Conservation (phyloP, 202 grass and related monocot species). For the Panicum virgatum region DNA sequence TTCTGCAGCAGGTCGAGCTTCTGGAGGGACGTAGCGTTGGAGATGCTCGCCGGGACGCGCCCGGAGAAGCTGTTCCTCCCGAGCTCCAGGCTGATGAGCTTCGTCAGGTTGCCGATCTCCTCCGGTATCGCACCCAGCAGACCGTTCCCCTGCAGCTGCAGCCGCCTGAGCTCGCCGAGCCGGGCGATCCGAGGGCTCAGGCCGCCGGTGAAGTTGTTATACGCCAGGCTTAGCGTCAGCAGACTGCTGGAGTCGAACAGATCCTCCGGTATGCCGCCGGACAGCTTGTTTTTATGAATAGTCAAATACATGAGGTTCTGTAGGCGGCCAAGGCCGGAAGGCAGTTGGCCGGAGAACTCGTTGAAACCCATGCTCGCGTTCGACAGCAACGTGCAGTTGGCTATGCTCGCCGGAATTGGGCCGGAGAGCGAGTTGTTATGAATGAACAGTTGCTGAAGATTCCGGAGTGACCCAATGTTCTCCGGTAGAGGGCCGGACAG, state of each 20-base stretch:
- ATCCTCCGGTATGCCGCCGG: constrained; percentile 66
- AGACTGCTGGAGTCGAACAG: constrained; percentile 64
- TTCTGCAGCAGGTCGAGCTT: constrained; percentile 51
- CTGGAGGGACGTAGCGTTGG: constrained; percentile 57
- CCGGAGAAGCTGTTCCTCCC: constrained; percentile 52
- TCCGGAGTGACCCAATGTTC: constrained; percentile 51
- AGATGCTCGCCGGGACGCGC: constrained; percentile 48
- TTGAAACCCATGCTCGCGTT: constrained; percentile 68
- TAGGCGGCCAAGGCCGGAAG: constrained; percentile 54
- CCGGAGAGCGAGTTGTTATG: constrained; percentile 48
- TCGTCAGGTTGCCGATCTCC: constrained; percentile 71
- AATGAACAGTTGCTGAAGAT: constrained; percentile 43
- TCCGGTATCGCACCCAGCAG: constrained; percentile 65
- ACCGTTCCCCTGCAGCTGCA: constrained; percentile 60
- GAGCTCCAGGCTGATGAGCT: constrained; percentile 40
- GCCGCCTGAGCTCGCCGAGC: constrained; percentile 37
- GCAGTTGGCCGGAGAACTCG: constrained; percentile 52
- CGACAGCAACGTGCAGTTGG: constrained; percentile 57
- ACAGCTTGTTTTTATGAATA: constrained; percentile 55
- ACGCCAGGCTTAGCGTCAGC: constrained; percentile 22
- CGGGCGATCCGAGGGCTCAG: constrained; percentile 50
- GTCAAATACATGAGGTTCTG: constrained; percentile 46
- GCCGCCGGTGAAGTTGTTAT: constrained; percentile 55
- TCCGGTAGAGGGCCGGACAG: constrained; percentile 63
- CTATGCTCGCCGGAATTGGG: constrained; percentile 63